Conservation (phyloP, 257 asterid species). For the Handroanthus guayacan region DNA sequence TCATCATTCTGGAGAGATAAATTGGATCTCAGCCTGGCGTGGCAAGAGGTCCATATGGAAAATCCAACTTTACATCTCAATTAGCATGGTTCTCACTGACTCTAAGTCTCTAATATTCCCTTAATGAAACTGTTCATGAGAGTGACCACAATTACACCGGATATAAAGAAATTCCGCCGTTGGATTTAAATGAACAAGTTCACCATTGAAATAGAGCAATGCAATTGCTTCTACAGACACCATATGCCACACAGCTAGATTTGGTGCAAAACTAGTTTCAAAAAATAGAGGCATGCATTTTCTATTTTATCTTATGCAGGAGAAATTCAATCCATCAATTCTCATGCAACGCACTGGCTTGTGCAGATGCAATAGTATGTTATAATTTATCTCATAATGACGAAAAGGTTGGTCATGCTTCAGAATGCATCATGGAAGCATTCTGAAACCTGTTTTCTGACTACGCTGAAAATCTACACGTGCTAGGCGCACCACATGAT, state of each 20-base stretch:
- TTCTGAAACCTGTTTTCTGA: conserved; percentile 5
- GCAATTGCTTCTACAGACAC: conserved; percentile 8
- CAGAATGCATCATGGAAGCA: conserved; percentile 2
- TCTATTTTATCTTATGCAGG: conserved; percentile 3
- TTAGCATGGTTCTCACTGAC: conserved; percentile 14
- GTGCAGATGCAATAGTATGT: conserved; percentile 8
- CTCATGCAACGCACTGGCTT: conserved; percentile 12
- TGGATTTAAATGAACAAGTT: background rate
- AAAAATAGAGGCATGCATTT: background rate
- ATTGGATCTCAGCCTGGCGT: background rate
- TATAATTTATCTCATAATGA: conserved; percentile 8
- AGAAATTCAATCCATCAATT: conserved; percentile 7
- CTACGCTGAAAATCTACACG: background rate
- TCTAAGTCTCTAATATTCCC: conserved; percentile 5
- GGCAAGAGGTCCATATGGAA: background rate
- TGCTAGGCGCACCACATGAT: conserved; percentile 2
- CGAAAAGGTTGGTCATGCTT: conserved; percentile 1
- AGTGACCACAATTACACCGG: background rate
- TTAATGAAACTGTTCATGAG: background rate
- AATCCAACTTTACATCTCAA: background rate
- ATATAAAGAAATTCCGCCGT: conserved; percentile 4
- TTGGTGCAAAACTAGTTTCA: conserved; percentile 17
- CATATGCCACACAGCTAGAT: conserved; percentile 11
- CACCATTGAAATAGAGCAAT: background rate
- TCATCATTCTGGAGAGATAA: conserved; percentile 4